Conservation (phyloP, 2,329 filamentous ascomycete genomes). For the Sarocladium strictum region DNA sequence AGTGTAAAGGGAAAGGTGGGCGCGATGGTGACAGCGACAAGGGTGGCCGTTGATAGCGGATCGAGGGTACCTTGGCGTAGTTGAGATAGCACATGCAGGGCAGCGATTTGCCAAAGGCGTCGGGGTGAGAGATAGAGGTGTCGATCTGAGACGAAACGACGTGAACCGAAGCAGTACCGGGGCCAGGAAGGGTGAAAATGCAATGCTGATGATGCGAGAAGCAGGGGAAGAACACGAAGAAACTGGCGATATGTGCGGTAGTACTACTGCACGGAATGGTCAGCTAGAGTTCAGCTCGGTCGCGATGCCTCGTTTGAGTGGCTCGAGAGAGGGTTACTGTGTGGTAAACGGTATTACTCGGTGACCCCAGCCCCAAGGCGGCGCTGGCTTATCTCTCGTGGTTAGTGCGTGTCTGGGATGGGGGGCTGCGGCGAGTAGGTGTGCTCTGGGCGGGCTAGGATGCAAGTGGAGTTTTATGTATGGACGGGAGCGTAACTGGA, state of each 20-base stretch:
- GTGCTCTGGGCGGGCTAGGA: slow-evolving; percentile 1
- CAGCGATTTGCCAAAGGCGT: slow-evolving; percentile 4
- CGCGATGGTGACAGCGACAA: slow-evolving; percentile 5
- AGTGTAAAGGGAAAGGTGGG: slow-evolving; percentile 3
- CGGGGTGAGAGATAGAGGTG: not conserved
- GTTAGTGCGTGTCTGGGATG: slow-evolving; percentile 8
- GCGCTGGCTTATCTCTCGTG: slow-evolving; percentile 7
- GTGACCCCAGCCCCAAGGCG: slow-evolving; percentile 9
- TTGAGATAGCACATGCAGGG: slow-evolving; percentile 7
- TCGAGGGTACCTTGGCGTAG: slow-evolving; percentile 7
- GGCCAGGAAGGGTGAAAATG: not conserved
- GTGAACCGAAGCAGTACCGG: not conserved
- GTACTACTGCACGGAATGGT: not conserved
- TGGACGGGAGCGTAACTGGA: not conserved
- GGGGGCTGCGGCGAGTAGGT: slow-evolving; percentile 8
- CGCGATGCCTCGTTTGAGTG: slow-evolving; percentile 4
- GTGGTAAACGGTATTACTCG: slow-evolving; percentile 9
- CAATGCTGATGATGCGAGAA: not conserved
- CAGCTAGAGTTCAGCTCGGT: slow-evolving; percentile 2
- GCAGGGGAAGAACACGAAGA: not conserved
- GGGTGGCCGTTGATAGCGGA: slow-evolving; percentile 8
- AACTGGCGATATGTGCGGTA: not conserved
- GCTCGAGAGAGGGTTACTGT: slow-evolving; percentile 2
- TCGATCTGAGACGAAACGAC: not conserved
- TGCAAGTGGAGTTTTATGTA: slow-evolving; percentile 1